Percentiles rank a stretch among this genome's conserved stretches.
These are phyloP conservation scores for Mucor indicus DNA, from an alignment of 371 early-diverging fungal species.

Conservation along the genomic window DNA sequence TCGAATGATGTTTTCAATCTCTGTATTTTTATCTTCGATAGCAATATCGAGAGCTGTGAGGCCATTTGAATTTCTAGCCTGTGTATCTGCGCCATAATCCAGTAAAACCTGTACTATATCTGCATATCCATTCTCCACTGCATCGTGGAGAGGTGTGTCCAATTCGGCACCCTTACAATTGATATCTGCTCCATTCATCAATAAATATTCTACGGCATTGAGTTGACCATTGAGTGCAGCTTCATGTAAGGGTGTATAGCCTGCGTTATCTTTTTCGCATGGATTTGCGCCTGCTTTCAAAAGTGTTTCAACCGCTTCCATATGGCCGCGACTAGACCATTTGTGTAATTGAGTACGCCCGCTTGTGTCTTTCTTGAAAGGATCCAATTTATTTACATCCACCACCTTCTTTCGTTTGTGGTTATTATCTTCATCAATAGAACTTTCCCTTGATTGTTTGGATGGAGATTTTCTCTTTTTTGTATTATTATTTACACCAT, in stretches of 20 bases:
- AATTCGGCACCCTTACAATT: slow-evolving; percentile 68
- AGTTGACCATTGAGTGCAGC: slow-evolving; percentile 69
- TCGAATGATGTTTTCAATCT: slow-evolving; percentile 24
- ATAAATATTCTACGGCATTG: slow-evolving; percentile 57
- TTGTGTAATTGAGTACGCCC: slow-evolving; percentile 59
- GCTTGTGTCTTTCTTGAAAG: slow-evolving; percentile 48
- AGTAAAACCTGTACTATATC: slow-evolving; percentile 43
- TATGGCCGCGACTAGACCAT: slow-evolving; percentile 56
- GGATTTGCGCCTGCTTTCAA: slow-evolving; percentile 76
- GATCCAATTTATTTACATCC: slow-evolving; percentile 28
- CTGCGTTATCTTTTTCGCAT: slow-evolving; percentile 68
- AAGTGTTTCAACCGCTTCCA: slow-evolving; percentile 49
- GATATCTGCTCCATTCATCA: slow-evolving; percentile 72
- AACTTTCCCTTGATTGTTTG: slow-evolving; percentile 33
- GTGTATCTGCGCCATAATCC: slow-evolving; percentile 44
- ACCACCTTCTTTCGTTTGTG: slow-evolving; percentile 9
- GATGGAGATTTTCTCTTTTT: too few species aligned
- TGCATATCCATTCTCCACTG: slow-evolving; percentile 64
- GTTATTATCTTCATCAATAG: slow-evolving; percentile 20
- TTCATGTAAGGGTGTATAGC: slow-evolving; percentile 78
- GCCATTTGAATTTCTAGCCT: slow-evolving; percentile 49
- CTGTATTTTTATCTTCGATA: slow-evolving; percentile 42
- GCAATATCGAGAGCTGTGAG: slow-evolving; percentile 58
- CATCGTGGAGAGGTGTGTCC: slow-evolving; percentile 82
- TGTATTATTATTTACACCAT: too few species aligned